Evolutionary conservation across 208 protist species (phyloP), one percentile per base, ranked within the genome.

Genomic region (Borovskyia barvae): DNA sequence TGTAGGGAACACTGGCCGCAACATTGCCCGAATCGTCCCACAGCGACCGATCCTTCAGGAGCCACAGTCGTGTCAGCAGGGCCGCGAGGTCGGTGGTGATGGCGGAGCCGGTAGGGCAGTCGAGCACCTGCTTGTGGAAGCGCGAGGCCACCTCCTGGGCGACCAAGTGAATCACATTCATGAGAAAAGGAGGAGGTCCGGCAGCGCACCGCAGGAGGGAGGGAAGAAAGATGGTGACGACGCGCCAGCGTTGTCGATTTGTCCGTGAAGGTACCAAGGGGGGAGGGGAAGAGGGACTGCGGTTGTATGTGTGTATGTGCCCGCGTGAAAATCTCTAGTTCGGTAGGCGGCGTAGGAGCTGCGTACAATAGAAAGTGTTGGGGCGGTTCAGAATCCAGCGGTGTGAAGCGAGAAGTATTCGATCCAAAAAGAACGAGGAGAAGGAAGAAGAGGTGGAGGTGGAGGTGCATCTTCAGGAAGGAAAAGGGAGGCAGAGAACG

Each of bases 111-210:
- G 65, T 66, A 9, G 56, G 32, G 28, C 63, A 43, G 5, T 73
- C 66, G 19, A 45, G 50, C 4, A 53, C 64, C 22, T 52, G 51
- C 26, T 78, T 72, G 29, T 85, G 75, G 47, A 80, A 87, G 36
- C 87, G 83, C 15, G 66, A 58, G 2, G 72, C 77, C 17, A 87
- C 72, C 66, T 92, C 87, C 56, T 90, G 77, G 20, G 80, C 85
- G 14, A 92, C 73, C 2, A 77, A 47, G 0, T 75, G 76, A 35
- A 82, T 72, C 29, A 95, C 82, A 37, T 95, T 73, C 89, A 95
- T 95, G n/a, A n/a, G n/a, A n/a, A n/a, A n/a, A n/a, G n/a, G n/a
- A n/a, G n/a, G n/a, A n/a, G n/a, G n/a, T n/a, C n/a, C n/a, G n/a
- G n/a, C n/a, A n/a, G n/a, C n/a, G n/a, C n/a, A n/a, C n/a, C n/a